These are phyloP conservation scores for Cladosporium sp. DNA, from an alignment of 2,329 filamentous ascomycete genomes.

Conservation along the genomic window DNA sequence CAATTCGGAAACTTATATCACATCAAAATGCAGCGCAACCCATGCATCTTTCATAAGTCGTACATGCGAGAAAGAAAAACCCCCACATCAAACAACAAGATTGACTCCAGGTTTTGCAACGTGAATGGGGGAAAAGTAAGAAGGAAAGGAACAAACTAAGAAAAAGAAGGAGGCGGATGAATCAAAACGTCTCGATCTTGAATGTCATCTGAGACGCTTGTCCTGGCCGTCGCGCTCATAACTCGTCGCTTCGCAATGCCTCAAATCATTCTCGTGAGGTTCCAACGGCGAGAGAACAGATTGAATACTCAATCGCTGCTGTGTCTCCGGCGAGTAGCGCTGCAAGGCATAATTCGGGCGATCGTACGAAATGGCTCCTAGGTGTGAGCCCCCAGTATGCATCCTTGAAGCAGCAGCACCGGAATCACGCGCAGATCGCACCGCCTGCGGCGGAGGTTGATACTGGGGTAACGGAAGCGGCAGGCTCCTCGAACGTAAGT, in stretches of 20 bases:
- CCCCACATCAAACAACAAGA: no score
- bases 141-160: not conserved
- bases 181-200: not conserved
- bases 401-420: not conserved
- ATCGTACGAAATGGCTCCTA: not conserved
- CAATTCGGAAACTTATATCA: no score
- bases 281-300: conserved; percentile 15
- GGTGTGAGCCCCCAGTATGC: not conserved
- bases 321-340: conserved; percentile 8
- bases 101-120: no score
- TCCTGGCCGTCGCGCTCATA: not conserved
- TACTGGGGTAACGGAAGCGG: conserved; percentile 33
- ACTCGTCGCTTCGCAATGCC: not conserved
- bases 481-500: conserved; percentile 29
- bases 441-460: conserved; percentile 32
- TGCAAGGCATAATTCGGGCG: not conserved
- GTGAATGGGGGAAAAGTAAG: not conserved
- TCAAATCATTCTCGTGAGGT: not conserved
- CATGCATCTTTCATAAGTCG: not conserved
- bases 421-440: not conserved
- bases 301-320: conserved; percentile 10
- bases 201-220: not conserved
- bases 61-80: not conserved
- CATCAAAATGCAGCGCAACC: not conserved
- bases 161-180: no score